Evolutionary conservation across 2,329 filamentous ascomycete species (phyloP), one percentile per base, ranked within the genome.

Genomic region (Cladosporium velox): DNA sequence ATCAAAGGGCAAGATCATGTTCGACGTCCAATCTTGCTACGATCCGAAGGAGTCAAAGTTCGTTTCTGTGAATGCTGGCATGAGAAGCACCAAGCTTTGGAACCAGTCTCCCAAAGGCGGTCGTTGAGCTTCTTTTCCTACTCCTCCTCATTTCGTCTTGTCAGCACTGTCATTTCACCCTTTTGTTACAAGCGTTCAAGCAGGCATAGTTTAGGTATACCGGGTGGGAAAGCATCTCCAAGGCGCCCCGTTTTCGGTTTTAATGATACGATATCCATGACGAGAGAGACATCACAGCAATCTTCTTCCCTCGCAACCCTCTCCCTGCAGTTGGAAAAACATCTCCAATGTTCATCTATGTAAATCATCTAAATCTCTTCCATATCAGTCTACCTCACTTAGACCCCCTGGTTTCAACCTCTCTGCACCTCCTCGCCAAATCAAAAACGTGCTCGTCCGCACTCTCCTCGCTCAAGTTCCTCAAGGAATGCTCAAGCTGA

Each of bases 381-480:
- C 41, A 24, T 6, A 47, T 18, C 54, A 18, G 34, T 44, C 38
- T 44, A 51, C 54, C 28, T 14, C 28, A 35, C 49, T 28, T 28
- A 15, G 34, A 2, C 5, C n/a, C 51, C 35, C 67, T 66, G 24
- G 65, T 67, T 79, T 90, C 85, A 64, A 96, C 83, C 61, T 82
- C 84, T 73, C 88, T 86, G 52, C 95, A 89, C 63, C 91, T 85
- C 65, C 82, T 79, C 18, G 91, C 92, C 72, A 99, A 80, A 79
- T 98, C 93, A 59, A 86, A 89, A 63, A 99, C 85, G 82, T 99
- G 94, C 68, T 85, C 85, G 80, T 98, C 95, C 3, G 87, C 88
- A 75, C 91, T 95, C 62, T 91, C 91, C 34, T 65, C 81, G 68
- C 91, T 90, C 70, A 98, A 80, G 34, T 86, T 87, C 67, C 88